A percentile compares a stretch with the other conserved stretches of the same genome.
phyloP scores from a whole-genome alignment of 2,329 filamentous ascomycete genomes.

The Cyphellophora attinorum region DNA sequence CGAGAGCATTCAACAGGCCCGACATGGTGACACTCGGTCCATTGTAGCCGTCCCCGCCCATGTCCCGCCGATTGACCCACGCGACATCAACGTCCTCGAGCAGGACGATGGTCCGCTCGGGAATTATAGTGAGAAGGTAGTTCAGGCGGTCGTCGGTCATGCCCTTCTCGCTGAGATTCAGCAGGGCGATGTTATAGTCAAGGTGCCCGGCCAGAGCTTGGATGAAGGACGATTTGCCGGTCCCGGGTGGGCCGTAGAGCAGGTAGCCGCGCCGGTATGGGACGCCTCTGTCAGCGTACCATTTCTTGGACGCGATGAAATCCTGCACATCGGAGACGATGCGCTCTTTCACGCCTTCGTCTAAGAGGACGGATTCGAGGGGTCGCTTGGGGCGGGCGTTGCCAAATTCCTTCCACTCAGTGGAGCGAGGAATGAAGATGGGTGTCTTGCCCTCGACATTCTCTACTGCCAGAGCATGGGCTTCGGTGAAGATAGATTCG shows the following conservation, averaged over 20 bases:
- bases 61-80: constrained; percentile 69
- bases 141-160: constrained; percentile 85
- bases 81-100: constrained; percentile 89
- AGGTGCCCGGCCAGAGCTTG: constrained; percentile 87
- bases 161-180: constrained; percentile 82
- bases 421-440: constrained; percentile 76
- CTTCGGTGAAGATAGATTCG: constrained; percentile 79
- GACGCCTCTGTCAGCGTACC: constrained; percentile 92
- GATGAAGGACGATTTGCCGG: constrained; percentile 92
- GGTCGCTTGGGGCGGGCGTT: constrained; percentile 79
- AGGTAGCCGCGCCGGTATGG: constrained; percentile 86
- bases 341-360: constrained; percentile 70
- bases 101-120: constrained; percentile 69
- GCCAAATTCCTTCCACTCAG: constrained; percentile 78
- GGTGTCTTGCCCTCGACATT: constrained; percentile 86
- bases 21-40: constrained; percentile 92
- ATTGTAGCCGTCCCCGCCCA: constrained; percentile 71
- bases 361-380: constrained; percentile 76
- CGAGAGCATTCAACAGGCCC: constrained; percentile 72
- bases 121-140: constrained; percentile 75
- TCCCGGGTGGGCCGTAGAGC: constrained; percentile 79
- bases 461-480: constrained; percentile 67
- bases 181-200: constrained; percentile 84
- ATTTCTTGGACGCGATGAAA: constrained; percentile 68
- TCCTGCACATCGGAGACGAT: constrained; percentile 74